Base-by-base conservation (phyloP, 1,284 basidiomycete species). In the Leccinum subrobustum region DNA sequence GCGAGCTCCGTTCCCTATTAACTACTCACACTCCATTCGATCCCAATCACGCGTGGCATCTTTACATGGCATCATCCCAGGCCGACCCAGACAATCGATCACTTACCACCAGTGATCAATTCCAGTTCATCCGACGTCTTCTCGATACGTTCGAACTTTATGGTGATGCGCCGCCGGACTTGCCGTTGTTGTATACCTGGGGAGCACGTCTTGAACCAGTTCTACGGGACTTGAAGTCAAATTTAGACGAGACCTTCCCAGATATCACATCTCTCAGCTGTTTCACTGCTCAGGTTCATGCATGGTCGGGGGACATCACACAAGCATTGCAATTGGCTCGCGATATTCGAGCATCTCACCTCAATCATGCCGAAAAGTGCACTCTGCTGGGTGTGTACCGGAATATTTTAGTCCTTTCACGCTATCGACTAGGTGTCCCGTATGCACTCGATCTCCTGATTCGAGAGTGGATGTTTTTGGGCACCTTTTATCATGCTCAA, bases 381-480 rank as follows among this genome's bases (percentile, higher is more conserved):
- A 55, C 66, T 29, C 66, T 77, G 25, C 62, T 79, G 23, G 67
- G 64, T 62, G 75, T 75, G 33, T 82, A 80, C 63, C 73, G 77
- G 39, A 71, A 75, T 52, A 67, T 86, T 42, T 58, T 82, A 27
- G 68, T 73, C n/a, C 77, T 79, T 12, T 69, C 77, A 20, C 71
- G 72, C 50, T 73, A 75, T 47, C 73, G 75, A 60, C 70, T 69
- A 20, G 77, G 76, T 58, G 65, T 76, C 16, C 39, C 68, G n/a
- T 72, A 71, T 12, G 78, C 78, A 23, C 25, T 87, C 31, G 77
- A 82, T 44, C 76, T 81, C 47, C 63, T 87, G 48, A 65, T 78
- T 52, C 63, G 71, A 31, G 75, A 84, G 42, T 84, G 79, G 82
- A 56, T 63, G 0, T 67, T 65, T 58, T 61, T 83, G n/a, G 72